Base-by-base conservation (phyloP, 148 eudicot species). In the Rhododendron molle region DNA sequence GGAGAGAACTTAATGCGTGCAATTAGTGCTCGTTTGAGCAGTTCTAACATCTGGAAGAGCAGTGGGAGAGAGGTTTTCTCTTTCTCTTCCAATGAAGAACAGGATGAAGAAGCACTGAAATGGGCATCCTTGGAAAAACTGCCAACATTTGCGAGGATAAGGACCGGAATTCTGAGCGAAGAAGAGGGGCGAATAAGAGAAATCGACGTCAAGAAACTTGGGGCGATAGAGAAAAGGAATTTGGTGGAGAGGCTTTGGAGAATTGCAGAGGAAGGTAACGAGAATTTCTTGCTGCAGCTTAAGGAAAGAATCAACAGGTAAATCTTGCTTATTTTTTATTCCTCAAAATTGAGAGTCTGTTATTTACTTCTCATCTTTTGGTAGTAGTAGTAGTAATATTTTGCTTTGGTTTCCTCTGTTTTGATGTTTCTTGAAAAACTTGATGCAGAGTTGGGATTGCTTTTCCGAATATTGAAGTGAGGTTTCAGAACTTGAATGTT, bases 391-490 rank as follows among this genome's bases (percentile, higher is more conserved):
- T 34, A 34, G 36, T 34, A 1, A 34, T 34, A 34, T 34, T 40
- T 40, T 6, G 44, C 44, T 40, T 40, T 6, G 44, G 44, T 40
- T 40, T 40, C 44, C 44, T 40, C 44, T 40, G 44, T 40, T 26
- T 71, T 11, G 9, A 49, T 12, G 4, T n/a, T 67, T 67, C 2
- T 26, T 26, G 6, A 6, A 60, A 67, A 26, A 26, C 52, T 58
- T 49, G 71, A 32, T 52, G 28, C 92, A 96, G 99, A 88, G 97
- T 96, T 78, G 97, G 97, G 76, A 88, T 96, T 15, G 93, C 88
- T 77, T 90, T 94, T 88, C 99, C 98, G 14, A 92, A 95, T 3
- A 97, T 97, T 44, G 99, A 95, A 89, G 98, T 96, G 20, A 88
- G 99, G 80, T 96, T 83, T 72, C 96, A 96, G 89, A 91, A 95